phyloP scores from a whole-genome alignment of 305 asterid species.

The Fraxinus nigra region DNA sequence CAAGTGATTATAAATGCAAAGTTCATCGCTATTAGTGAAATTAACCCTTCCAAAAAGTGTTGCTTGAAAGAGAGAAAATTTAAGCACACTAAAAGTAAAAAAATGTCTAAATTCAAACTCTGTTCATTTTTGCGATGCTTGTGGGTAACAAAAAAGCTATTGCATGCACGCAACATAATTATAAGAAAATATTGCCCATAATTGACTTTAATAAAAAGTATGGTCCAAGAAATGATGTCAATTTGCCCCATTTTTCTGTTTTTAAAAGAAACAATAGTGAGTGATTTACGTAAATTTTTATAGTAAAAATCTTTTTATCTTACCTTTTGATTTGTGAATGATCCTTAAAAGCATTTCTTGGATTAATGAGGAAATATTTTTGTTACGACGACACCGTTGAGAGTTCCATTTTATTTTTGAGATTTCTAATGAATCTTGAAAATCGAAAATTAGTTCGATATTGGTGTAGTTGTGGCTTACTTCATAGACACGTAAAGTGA shows the following conservation, averaged over 20 bases:
- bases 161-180: conserved; percentile 59
- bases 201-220: too few relatives aligned
- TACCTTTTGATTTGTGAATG: neutral
- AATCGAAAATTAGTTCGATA: neutral
- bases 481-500: too few relatives aligned
- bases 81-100: conserved; percentile 2
- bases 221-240: too few relatives aligned
- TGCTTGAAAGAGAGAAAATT: conserved; percentile 26
- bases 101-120: neutral
- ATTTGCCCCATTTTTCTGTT: neutral
- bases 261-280: too few relatives aligned
- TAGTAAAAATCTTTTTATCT: neutral
- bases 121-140: conserved; percentile 23
- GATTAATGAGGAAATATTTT: neutral
- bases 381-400: too few relatives aligned
- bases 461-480: neutral
- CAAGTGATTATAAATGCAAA: neutral
- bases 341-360: neutral
- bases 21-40: neutral
- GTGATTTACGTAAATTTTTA: too few relatives aligned
- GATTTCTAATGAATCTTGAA: neutral
- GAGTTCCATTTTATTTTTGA: too few relatives aligned
- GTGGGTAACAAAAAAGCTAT: conserved; percentile 30
- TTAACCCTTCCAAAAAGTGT: neutral
- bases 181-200: conserved; percentile 31